Evolutionary conservation across 495 filamentous ascomycete species (phyloP).

Genomic region (Penicillium roqueforti): DNA sequence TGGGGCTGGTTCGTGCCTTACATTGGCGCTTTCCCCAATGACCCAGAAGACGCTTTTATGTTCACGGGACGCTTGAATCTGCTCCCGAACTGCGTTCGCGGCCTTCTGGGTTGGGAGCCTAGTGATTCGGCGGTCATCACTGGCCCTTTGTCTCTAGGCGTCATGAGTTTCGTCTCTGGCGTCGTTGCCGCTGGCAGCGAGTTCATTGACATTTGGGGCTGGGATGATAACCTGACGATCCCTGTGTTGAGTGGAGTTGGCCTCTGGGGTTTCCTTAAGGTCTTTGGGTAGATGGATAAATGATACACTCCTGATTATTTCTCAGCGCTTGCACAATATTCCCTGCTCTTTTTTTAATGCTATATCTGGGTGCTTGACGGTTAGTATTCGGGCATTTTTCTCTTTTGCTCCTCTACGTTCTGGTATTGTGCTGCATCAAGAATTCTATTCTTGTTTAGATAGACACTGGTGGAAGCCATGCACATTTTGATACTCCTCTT

Average conservation of each 20-base stretch:
- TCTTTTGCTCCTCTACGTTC: neutral
- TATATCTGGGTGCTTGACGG: constrained; percentile 4
- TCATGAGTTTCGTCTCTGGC: constrained; percentile 84
- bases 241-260: constrained; percentile 86
- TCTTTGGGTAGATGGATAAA: constrained; percentile 58
- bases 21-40: constrained; percentile 60
- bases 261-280: constrained; percentile 88
- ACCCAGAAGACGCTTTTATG: constrained; percentile 68
- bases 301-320: neutral
- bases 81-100: constrained; percentile 50
- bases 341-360: constrained; percentile 11
- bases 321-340: constrained; percentile 3
- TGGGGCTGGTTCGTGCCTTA: constrained; percentile 81
- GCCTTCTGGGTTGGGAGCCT: constrained; percentile 40
- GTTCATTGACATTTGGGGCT: constrained; percentile 82
- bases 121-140: constrained; percentile 44
- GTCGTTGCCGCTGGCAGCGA: constrained; percentile 83
- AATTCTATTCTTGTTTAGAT: constrained; percentile 17
- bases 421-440: constrained; percentile 20
- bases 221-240: constrained; percentile 98
- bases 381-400: constrained; percentile 4
- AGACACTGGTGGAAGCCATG: neutral
- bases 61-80: constrained; percentile 71
- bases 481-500: neutral
- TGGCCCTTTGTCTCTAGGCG: constrained; percentile 70